Base-by-base conservation (phyloP, 2,329 filamentous ascomycete genomes). In the Chaetomium sp. region DNA sequence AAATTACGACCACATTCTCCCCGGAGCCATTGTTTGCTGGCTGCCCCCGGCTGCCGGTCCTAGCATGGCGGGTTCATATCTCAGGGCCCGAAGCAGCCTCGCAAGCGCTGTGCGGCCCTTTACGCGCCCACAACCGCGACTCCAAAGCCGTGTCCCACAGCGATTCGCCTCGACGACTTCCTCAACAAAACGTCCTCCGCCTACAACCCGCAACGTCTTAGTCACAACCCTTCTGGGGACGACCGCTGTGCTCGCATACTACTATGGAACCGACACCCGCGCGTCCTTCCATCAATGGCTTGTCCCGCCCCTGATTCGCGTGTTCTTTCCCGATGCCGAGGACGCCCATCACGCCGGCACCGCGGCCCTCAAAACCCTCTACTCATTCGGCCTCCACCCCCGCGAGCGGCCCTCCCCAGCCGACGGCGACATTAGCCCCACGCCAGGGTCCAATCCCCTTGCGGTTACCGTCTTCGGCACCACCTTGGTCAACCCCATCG, bases 281-380 rank as follows among this genome's bases (percentile, higher is more conserved):
- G 84, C 87, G 43, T 86, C 83, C 56, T 67, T 85, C 56, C 87
- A 91, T 70, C 80, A 79, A 65, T 89, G 82, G 71, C 70, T 86
- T 35, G 76, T 86, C 11, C 85, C 88, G 2, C 87, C 80, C 0
- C 67, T 84, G 14, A 68, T 94, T 4, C 85, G 89, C 49, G 72
- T 78, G 52, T 56, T 88, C 56, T 87, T 82, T 69, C 79, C 86
- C 4, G 88, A 94, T 65, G 87, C 87, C 56, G 94, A 99, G 71
- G 90, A 95, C 41, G 94, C 92, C n/a, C 94, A 99, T 69, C 86
- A 95, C 66, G 77, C 79, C 27, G 88, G 89, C 50, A 90, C 89
- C 2, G 74, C 78, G 40, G 77, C 83, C 6, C 75, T 99, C 66
- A 88, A 88, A 72, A 73, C 75, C 1, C 78, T 96, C 14, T 87